phyloP scores from a whole-genome alignment of 345 rosid species.

The Eucalyptus sideroxylon region DNA sequence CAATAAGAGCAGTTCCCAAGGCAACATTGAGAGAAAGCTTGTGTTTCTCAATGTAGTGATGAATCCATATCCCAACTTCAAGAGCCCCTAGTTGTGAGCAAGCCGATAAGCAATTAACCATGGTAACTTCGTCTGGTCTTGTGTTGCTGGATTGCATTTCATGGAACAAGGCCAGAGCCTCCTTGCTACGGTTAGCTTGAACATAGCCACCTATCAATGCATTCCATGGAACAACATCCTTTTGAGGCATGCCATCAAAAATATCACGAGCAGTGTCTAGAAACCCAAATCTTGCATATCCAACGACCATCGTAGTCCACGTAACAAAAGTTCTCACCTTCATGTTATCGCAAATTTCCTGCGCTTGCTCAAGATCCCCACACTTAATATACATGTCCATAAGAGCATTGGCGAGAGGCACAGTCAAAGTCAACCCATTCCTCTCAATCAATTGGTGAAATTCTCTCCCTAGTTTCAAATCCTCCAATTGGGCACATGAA shows the following conservation, averaged over 20 bases:
- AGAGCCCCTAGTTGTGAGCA: conserved; percentile 91
- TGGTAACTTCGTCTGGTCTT: conserved; percentile 61
- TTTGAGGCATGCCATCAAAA: conserved; percentile 55
- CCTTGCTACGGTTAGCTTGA: conserved; percentile 50
- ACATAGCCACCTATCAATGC: conserved; percentile 70
- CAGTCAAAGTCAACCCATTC: conserved; percentile 28
- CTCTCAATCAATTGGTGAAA: conserved; percentile 33
- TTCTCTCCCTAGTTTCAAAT: conserved; percentile 52
- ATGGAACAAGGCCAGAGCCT: conserved; percentile 60
- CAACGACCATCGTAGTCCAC: conserved; percentile 66
- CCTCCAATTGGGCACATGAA: conserved; percentile 35
- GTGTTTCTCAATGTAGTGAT: conserved; percentile 50
- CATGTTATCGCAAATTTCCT: conserved; percentile 40
- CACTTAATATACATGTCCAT: conserved; percentile 90
- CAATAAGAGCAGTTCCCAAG: conserved; percentile 68
- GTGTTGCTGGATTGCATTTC: conserved; percentile 59
- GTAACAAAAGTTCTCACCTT: conserved; percentile 48
- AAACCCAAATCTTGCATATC: conserved; percentile 55
- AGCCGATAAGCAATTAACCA: conserved; percentile 79
- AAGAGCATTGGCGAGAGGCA: conserved; percentile 59
- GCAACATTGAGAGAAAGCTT: conserved; percentile 45
- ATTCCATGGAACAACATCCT: conserved; percentile 77
- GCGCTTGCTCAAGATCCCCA: conserved; percentile 42
- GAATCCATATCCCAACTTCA: conserved; percentile 76
- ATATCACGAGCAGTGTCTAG: conserved; percentile 44